Base-by-base conservation (phyloP, 495 filamentous ascomycete species). In the Eremomyces bilateralis region DNA sequence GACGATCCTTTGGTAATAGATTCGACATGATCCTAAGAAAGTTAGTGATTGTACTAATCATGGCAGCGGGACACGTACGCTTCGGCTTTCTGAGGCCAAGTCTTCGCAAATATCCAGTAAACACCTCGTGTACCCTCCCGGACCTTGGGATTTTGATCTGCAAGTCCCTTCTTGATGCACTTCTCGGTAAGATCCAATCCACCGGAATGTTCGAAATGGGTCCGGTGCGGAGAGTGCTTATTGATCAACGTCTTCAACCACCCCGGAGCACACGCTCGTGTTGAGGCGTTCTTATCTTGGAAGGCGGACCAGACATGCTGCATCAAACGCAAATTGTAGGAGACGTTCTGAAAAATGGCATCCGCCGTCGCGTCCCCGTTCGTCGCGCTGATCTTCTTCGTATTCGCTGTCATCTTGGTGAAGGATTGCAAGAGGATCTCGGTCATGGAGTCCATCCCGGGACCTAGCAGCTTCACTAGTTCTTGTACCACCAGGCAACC, bases 211-310 rank as follows among this genome's bases (percentile, higher is more conserved):
- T 94, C 85, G 32, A 93, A 60, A 6, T 80, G 69, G 33, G 56
- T 66, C 52, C 80, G 91, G 46, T 91, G 73, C 42, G 75, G 67
- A 2, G 69, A 54, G 49, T 93, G 79, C 39, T 79, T 77, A 35
- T 60, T 73, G 20, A 97, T 54, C 21, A 95, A 42, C 2, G 76
- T 81, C 51, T 69, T 78, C 10, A 95, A 55, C 88, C 88, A 97
- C 10, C 69, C 76, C 15, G 77, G 56, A 8, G 73, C 74, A 53
- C 70, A 92, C 1, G 66, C 66, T 33, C 88, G 70, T 18, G 83
- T 65, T 42, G 81, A 73, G 1, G 80, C 71, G 50, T 93, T 95
- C 58, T 93, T 97, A 50, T 95, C 88, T 48, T 84, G 73, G 34
- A 63, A 73, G 19, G 90, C 82, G 36, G 53, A 54, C 51, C 67